Percentiles rank a stretch among this genome's conserved stretches.
These are phyloP conservation scores for Alternaria sp. DNA, from an alignment of 2,329 filamentous ascomycete genomes.

Conservation along the genomic window DNA sequence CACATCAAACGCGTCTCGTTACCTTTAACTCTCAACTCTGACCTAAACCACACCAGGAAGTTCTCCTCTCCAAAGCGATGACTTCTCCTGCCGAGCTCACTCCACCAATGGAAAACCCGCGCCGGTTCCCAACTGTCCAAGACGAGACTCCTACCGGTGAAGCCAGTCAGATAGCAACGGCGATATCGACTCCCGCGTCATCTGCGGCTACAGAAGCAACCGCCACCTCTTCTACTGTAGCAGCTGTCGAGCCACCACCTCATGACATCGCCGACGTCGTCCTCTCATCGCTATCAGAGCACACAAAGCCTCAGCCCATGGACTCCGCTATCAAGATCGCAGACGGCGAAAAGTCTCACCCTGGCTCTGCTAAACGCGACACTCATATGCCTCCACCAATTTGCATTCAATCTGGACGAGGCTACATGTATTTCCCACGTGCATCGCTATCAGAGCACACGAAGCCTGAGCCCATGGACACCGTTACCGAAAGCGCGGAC, in stretches of 20 bases:
- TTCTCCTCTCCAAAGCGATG: background rate
- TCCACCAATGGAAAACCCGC: fast-evolving
- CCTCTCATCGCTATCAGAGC: background rate
- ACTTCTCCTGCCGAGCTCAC: background rate
- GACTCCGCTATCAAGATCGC: background rate
- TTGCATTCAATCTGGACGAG: background rate
- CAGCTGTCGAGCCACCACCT: background rate
- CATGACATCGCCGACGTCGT: background rate
- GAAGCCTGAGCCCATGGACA: background rate
- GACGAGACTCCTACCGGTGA: background rate
- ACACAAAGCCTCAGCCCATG: background rate
- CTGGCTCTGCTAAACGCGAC: background rate
- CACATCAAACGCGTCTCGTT: background rate
- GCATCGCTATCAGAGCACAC: background rate
- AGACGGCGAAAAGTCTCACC: background rate
- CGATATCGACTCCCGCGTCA: background rate
- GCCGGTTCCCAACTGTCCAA: background rate
- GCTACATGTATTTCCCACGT: background rate
- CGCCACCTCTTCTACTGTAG: background rate
- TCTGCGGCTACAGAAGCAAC: background rate
- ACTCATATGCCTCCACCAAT: too few species aligned
- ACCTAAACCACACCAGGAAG: background rate
- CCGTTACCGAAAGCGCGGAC: background rate
- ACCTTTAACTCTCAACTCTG: background rate
- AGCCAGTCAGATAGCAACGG: background rate